A percentile compares a stretch with the other conserved stretches of the same genome.
These are phyloP conservation scores for Panaeolus cyanescens DNA, from an alignment of 768 basidiomycete species.

Conservation along the genomic window DNA sequence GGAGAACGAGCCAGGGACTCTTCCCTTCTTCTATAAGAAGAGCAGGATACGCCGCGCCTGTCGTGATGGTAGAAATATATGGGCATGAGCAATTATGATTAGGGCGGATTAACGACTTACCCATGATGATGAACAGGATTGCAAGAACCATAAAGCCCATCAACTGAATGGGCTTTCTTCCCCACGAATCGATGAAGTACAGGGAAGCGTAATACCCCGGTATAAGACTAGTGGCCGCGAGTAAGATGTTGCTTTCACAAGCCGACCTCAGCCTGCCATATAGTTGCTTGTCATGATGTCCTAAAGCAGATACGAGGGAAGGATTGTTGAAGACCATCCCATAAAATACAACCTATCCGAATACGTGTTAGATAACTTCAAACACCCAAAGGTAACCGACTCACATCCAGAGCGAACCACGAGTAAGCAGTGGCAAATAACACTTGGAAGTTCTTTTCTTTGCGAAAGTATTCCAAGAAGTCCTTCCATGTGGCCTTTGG, in stretches of 20 bases:
- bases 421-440: constrained; percentile 77
- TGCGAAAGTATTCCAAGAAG: constrained; percentile 65
- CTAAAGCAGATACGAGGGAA: constrained; percentile 72
- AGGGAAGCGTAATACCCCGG: constrained; percentile 72
- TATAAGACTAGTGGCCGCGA: constrained; percentile 75
- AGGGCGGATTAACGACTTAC: constrained; percentile 44
- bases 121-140: constrained; percentile 66
- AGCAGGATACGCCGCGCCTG: not conserved
- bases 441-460: constrained; percentile 78
- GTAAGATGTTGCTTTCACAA: constrained; percentile 72
- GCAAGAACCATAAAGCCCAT: constrained; percentile 75
- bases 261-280: constrained; percentile 63
- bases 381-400: constrained; percentile 24
- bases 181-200: constrained; percentile 73
- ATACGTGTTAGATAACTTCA: not conserved
- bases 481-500: constrained; percentile 71
- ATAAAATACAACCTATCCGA: constrained; percentile 75
- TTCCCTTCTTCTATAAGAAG: not conserved
- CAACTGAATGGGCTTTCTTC: constrained; percentile 78
- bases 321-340: constrained; percentile 83
- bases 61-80: constrained; percentile 63
- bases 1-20: constrained; percentile 56
- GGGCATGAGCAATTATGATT: too few relatives aligned
- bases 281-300: constrained; percentile 48
- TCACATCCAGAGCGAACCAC: constrained; percentile 85